phyloP scores from a whole-genome alignment of 2,329 filamentous ascomycete species.

The Botrytis tulipae region DNA sequence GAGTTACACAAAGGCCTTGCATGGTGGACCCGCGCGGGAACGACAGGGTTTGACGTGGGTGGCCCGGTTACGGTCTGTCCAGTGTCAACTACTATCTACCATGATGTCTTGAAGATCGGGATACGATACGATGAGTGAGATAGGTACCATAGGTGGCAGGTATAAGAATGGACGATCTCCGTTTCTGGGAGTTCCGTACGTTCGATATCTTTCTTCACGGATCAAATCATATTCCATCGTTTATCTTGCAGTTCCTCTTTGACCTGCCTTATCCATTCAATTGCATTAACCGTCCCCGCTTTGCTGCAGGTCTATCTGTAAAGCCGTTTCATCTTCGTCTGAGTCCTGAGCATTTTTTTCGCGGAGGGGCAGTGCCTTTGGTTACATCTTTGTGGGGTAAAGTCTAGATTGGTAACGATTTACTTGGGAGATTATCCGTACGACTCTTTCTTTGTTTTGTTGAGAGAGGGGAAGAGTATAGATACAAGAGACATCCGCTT shows the following conservation, averaged over 20 bases:
- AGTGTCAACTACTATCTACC: background rate
- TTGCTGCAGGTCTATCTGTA: background rate
- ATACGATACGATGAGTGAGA: background rate
- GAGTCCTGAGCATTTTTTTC: background rate
- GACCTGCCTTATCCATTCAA: conserved; percentile 4
- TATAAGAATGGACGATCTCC: conserved; percentile 13
- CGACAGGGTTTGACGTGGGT: background rate
- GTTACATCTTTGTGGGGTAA: background rate
- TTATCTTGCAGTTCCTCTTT: background rate
- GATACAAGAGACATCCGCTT: conserved; percentile 6
- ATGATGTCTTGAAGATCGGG: background rate
- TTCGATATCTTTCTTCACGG: background rate
- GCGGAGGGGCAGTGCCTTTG: background rate
- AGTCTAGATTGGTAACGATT: conserved; percentile 4
- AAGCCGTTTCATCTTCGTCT: conserved; percentile 2
- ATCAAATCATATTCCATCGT: background rate
- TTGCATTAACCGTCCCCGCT: background rate
- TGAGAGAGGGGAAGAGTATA: background rate
- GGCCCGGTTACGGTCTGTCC: background rate
- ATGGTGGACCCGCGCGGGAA: background rate
- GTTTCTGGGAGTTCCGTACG: background rate
- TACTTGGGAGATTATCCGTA: background rate
- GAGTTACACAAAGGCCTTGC: background rate
- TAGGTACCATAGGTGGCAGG: background rate
- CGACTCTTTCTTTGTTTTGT: conserved; percentile 5